Base-by-base conservation (phyloP, 2,329 filamentous ascomycete species). In the Rutstroemia sp. region DNA sequence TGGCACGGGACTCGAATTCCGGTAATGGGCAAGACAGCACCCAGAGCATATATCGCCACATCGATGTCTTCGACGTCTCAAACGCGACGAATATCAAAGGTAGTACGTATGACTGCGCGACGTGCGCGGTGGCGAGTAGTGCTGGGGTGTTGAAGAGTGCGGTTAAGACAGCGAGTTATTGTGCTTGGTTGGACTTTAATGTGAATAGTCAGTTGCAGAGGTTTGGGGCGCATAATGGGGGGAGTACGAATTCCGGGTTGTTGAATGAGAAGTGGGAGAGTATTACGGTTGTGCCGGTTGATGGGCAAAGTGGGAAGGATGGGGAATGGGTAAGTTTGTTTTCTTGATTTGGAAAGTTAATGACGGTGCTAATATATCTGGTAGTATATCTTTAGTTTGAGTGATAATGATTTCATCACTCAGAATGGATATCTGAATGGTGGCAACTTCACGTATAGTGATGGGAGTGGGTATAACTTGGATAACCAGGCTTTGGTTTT, bases 241-340 rank as follows among this genome's bases (percentile, higher is more conserved):
- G 84, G 0, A 72, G 70, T 0, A 78, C 84, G 62, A 79, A 87
- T 64, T 64, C 71, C 0, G 71, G 69, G 0, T 70, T 89, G 38
- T 66, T 90, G 67, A 89, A 89, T 64, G 86, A 90, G 74, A 90
- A 90, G 67, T 90, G 87, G 87, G 87, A 91, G 73, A 81, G 79
- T 19, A 70, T 90, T 48, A 80, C 81, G 2, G 67, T 89, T 23
- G 76, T 83, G 2, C 83, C 84, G 1, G 78, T 82, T 6, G 75
- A 82, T 63, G 74, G 75, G 1, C 61, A 72, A 47, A 68, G 68
- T 53, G 68, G 70, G 3, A 65, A 67, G 21, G 75, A 80, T 56
- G 78, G 80, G 25, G 81, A 88, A 70, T 89, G 82, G 69, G 47
- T 51, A 14, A 30, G 47, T 51, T 23, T 27, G 23, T 23, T 3